Percentiles rank a stretch among this genome's conserved stretches.
Evolutionary conservation across 179 eudicot genomes (phyloP).

Genomic region (Beta lomatogona): DNA sequence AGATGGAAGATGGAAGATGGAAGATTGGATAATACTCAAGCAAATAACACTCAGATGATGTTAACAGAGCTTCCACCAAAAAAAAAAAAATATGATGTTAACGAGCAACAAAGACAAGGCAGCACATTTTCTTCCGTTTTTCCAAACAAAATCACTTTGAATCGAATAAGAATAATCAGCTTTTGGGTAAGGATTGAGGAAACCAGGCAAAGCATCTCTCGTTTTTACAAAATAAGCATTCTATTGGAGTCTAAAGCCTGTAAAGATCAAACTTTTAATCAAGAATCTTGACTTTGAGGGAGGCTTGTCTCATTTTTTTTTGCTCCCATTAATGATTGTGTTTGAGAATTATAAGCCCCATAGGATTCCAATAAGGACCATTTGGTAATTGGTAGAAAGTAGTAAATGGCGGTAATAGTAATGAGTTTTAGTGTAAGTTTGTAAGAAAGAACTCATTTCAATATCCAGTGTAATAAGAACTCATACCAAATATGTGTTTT

Average conservation of each 20-base stretch:
- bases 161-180: slow-evolving; percentile 28
- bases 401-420: too few relatives aligned
- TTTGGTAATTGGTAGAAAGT: too few relatives aligned
- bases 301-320: slow-evolving; percentile 7
- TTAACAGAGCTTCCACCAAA: neutral
- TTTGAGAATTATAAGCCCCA: neutral
- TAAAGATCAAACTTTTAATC: neutral
- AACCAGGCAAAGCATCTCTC: neutral
- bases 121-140: neutral
- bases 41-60: slow-evolving; percentile 5
- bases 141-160: slow-evolving; percentile 6
- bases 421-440: too few relatives aligned
- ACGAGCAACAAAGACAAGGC: neutral
- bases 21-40: too few relatives aligned
- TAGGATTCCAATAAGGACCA: slow-evolving; percentile 5
- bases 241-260: neutral
- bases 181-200: neutral
- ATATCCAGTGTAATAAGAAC: too few relatives aligned
- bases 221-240: neutral
- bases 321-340: neutral
- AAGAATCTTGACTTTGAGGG: slow-evolving; percentile 14
- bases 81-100: too few relatives aligned
- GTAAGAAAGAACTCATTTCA: too few relatives aligned
- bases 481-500: too few relatives aligned
- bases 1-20: too few relatives aligned